Evolutionary conservation across 768 basidiomycete genomes (phyloP), one percentile per base, ranked within the genome.

Genomic region (Amanita rimosa): DNA sequence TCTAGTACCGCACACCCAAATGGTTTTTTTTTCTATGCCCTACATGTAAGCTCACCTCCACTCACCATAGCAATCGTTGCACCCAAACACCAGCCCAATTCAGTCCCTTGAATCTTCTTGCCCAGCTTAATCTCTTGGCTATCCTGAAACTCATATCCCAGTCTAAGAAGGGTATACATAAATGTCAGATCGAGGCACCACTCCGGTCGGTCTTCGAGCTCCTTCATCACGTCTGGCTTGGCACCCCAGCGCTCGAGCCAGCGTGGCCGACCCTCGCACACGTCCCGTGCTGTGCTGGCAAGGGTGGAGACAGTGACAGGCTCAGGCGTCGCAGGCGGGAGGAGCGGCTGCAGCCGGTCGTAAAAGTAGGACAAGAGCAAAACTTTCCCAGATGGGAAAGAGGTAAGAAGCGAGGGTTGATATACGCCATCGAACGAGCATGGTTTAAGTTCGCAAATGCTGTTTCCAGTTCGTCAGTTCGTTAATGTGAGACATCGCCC

Each of bases 371-470:
- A 96, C 1, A 99, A 75, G n/a, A 95, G 78, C 22, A 95, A 77
- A 53, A 95, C 74, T 58, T 82, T 83, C 51, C 95, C 95, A 8
- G 72, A 66, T 1, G 85, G 78, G 77, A 97, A 97, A 8, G 89
- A 83, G 53, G 95, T 87, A 50, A 86, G 69, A 21, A 98, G 72
- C 11, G 86, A 85, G 2, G 96, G 96, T 62, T 99, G 96, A 67
- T 98, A 98, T 21, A 96, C 91, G 10, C 96, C 96, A 58, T 90
- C 83, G 70, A 99, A 99, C 4, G 95, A 89, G 62, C 96, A 99
- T 0, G 96, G 96, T 58, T 93, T 88, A 53, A 85, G 71, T 57
- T 88, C 81, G 64, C 95, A 99, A 51, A 92, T 75, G 0, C 90
- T 86, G 21, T 29, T n/a, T 19, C 27, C 27, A 5, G 27, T 29